Base-by-base conservation (phyloP, 306 rosid genomes). In the Oxytropis ochrocephala region DNA sequence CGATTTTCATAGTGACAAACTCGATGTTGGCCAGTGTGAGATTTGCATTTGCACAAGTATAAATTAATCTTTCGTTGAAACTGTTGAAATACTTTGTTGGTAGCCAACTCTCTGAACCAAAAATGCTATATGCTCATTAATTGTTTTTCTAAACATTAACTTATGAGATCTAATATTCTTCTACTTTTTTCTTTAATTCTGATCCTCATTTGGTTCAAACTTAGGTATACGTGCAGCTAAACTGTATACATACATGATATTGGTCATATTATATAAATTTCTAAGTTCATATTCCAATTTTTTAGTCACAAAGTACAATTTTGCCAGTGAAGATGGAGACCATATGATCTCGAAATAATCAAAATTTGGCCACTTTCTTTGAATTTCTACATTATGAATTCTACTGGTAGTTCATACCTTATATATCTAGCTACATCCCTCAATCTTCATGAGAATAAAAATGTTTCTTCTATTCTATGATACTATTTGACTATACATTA, bases 281-380 rank as follows among this genome's bases (percentile, higher is more conserved):
- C 41, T 51, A 44, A 27, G 51, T 66, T 66, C 1, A 6, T 33
- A 6, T 57, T 57, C 17, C 48, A 4, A 47, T 41, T 46, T 65
- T 39, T 27, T 17, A 33, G 54, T 57, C 50, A 78, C 38, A 16
- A 59, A 64, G 21, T 24, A 33, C 48, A 49, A 30, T 32, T 66
- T 72, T 66, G 42, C 54, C 55, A 17, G 10, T 70, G 73, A 71
- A 53, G n/a, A 46, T 27, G 54, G 49, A 27, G 51, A 56, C 55
- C 33, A 64, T 43, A 64, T 66, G 33, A 48, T 72, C 75, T 74
- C 73, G 83, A 79, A 55, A 61, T 67, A 35, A 79, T 17, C 62
- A 79, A 73, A 21, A 49, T 60, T 35, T 17, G 39, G 73, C 76
- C 72, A 53, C 67, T 16, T 36, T 36, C 12, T 61, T 74, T 79